Evolutionary conservation across 768 basidiomycete genomes (phyloP).

Genomic region (Pleurotus ostreatus): DNA sequence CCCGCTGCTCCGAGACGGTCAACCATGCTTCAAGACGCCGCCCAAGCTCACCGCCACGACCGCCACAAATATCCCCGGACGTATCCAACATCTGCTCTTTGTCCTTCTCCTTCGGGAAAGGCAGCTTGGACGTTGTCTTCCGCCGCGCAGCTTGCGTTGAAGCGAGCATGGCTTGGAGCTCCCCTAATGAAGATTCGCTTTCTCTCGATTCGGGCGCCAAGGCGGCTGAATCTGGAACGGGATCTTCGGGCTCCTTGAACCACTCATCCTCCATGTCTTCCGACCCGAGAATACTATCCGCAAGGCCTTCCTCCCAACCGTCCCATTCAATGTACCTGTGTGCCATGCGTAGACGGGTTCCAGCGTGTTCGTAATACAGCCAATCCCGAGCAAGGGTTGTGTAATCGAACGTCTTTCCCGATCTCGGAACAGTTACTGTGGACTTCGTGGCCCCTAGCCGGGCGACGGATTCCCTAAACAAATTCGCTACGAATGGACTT

Average conservation of each 20-base stretch:
- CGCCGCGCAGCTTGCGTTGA: constrained; percentile 12
- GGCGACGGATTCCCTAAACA: constrained; percentile 64
- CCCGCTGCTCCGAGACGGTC: constrained; percentile 32
- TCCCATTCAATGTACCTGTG: constrained; percentile 87
- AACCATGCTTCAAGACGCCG: constrained; percentile 74
- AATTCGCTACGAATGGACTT: constrained; percentile 67
- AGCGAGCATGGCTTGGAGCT: background rate
- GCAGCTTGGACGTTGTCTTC: constrained; percentile 42
- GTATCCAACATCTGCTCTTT: constrained; percentile 67
- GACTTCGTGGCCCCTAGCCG: constrained; percentile 35
- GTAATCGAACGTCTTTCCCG: constrained; percentile 22
- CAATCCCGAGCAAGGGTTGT: constrained; percentile 58
- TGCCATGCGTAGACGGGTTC: constrained; percentile 65
- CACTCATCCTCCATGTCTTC: constrained; percentile 71
- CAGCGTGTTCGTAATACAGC: constrained; percentile 67
- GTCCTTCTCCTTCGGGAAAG: constrained; percentile 57
- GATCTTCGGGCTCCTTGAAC: constrained; percentile 42
- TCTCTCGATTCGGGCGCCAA: constrained; percentile 1
- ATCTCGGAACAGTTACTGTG: constrained; percentile 13
- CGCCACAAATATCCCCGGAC: constrained; percentile 76
- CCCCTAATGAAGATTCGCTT: background rate
- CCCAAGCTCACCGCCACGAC: constrained; percentile 75
- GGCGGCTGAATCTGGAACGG: constrained; percentile 11
- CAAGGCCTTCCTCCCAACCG: constrained; percentile 86
- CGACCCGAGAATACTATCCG: constrained; percentile 69